Conservation (phyloP, 2,329 filamentous ascomycete genomes). For the Paracamarosporium sp. region DNA sequence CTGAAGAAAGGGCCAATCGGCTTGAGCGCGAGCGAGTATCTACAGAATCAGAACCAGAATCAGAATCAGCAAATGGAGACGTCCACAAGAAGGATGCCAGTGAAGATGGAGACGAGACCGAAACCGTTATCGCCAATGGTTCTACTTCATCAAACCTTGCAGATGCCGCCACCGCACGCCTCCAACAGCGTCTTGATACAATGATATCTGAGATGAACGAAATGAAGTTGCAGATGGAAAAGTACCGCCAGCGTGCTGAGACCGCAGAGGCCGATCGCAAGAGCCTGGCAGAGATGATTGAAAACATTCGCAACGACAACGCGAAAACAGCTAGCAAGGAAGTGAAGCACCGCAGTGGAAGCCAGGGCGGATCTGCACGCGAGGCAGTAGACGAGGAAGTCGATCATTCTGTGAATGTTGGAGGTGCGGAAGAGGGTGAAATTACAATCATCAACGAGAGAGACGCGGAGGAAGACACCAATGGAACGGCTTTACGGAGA, state of each 20-base stretch:
- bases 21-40: slow-evolving; percentile 62
- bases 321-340: slow-evolving; percentile 49
- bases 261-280: slow-evolving; percentile 80
- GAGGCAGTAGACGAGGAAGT: slow-evolving; percentile 12
- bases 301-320: slow-evolving; percentile 76
- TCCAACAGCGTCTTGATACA: slow-evolving; percentile 75
- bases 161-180: slow-evolving; percentile 52
- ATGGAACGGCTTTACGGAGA: slow-evolving; percentile 24
- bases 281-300: slow-evolving; percentile 85
- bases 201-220: slow-evolving; percentile 83
- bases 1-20: slow-evolving; percentile 80
- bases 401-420: slow-evolving; percentile 27
- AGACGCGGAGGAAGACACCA: slow-evolving; percentile 32
- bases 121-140: slow-evolving; percentile 25
- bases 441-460: slow-evolving; percentile 46
- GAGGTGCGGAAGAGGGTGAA: slow-evolving; percentile 40
- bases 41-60: slow-evolving; percentile 43
- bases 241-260: slow-evolving; percentile 79
- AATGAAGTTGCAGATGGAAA: slow-evolving; percentile 79
- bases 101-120: slow-evolving; percentile 19
- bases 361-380: slow-evolving; percentile 22
- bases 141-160: slow-evolving; percentile 25
- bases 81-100: slow-evolving; percentile 16
- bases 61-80: slow-evolving; percentile 25
- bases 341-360: slow-evolving; percentile 33